Conservation (phyloP, 257 asterid genomes). For the Plantago ovata region DNA sequence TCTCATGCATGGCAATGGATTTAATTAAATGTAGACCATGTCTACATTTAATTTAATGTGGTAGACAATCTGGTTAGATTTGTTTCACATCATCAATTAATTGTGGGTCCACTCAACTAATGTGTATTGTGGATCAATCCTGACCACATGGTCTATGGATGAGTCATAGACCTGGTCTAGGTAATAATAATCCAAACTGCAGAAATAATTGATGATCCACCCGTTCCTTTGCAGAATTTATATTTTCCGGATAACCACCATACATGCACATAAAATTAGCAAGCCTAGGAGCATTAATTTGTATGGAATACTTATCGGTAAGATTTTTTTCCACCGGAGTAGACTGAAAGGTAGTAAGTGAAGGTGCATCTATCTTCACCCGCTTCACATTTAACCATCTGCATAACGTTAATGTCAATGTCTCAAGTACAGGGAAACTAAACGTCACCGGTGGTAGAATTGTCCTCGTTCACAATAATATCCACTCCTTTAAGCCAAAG, state of each 20-base stretch:
- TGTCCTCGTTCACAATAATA: not conserved
- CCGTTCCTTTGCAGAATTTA: too few relatives aligned
- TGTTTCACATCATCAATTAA: too few relatives aligned
- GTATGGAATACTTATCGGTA: not conserved
- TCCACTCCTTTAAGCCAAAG: not conserved
- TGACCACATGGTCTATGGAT: too few relatives aligned
- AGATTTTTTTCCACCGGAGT: not conserved
- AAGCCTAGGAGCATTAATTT: not conserved
- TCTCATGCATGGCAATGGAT: too few relatives aligned
- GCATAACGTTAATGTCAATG: not conserved
- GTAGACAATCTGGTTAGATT: too few relatives aligned
- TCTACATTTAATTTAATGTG: too few relatives aligned
- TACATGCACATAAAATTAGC: not conserved
- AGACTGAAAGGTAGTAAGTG: not conserved
- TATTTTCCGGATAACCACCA: not conserved
- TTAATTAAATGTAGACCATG: too few relatives aligned
- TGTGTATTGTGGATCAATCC: too few relatives aligned
- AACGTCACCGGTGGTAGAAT: not conserved
- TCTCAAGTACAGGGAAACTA: not conserved
- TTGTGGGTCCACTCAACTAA: too few relatives aligned
- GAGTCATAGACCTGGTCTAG: too few relatives aligned
- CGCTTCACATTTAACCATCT: too few relatives aligned
- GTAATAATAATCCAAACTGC: too few relatives aligned
- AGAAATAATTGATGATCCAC: conserved; percentile 6
- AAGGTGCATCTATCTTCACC: not conserved